phyloP scores from a whole-genome alignment of 2,329 filamentous ascomycete species.

The Podosphaera leucotricha region DNA sequence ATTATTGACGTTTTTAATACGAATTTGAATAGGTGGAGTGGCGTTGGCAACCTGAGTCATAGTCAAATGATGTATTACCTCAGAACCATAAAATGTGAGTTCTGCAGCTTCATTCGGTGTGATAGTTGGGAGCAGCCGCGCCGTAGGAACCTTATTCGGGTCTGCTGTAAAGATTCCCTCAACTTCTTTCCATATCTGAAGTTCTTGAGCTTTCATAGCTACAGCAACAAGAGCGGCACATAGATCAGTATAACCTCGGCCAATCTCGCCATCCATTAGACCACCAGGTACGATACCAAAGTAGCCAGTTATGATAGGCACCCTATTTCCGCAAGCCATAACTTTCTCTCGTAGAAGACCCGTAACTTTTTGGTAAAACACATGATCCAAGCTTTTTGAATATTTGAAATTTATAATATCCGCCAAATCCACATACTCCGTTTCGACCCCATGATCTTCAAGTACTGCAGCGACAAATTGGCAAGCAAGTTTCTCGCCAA shows the following conservation, averaged over 20 bases:
- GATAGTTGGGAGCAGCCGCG: slow-evolving; percentile 67
- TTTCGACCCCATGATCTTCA: slow-evolving; percentile 56
- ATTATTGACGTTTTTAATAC: slow-evolving; percentile 85
- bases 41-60: slow-evolving; percentile 91
- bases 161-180: slow-evolving; percentile 79
- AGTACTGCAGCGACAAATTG: slow-evolving; percentile 71
- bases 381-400: slow-evolving; percentile 32
- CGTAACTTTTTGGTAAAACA: slow-evolving; percentile 46
- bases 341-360: slow-evolving; percentile 39
- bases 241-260: slow-evolving; percentile 87
- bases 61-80: slow-evolving; percentile 95
- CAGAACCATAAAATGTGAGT: slow-evolving; percentile 79
- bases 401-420: slow-evolving; percentile 51
- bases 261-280: slow-evolving; percentile 68
- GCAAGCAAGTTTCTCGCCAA: slow-evolving; percentile 90
- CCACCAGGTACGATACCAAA: slow-evolving; percentile 86
- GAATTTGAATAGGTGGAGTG: slow-evolving; percentile 54
- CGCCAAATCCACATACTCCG: slow-evolving; percentile 75
- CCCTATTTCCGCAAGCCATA: slow-evolving; percentile 35
- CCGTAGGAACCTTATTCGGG: slow-evolving; percentile 74
- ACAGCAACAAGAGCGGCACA: slow-evolving; percentile 85
- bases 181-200: slow-evolving; percentile 98
- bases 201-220: slow-evolving; percentile 61
- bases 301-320: slow-evolving; percentile 75
- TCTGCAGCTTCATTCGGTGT: slow-evolving; percentile 90